Evolutionary conservation across 495 filamentous ascomycete species (phyloP), one percentile per base, ranked within the genome.

Genomic region (Penicillium riverlandense): DNA sequence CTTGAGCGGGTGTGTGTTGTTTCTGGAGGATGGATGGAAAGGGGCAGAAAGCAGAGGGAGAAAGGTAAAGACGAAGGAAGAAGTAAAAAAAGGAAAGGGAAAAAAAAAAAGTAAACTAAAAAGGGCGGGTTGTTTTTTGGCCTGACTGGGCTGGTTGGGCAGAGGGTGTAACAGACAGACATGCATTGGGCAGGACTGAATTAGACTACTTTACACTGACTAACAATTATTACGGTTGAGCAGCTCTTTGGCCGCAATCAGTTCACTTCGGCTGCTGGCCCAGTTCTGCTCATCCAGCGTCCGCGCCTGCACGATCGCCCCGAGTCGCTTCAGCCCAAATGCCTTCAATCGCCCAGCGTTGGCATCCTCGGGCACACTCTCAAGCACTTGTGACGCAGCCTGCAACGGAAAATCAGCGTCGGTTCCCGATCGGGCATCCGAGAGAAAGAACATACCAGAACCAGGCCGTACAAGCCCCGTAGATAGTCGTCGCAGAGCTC

Each of bases 401-500:
- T 59, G 37, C 29, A 32, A 35, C 22, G 4, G 22, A 7, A 9
- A 7, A 31, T 37, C 13, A 48, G 38, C 4, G 4, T 22, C 22
- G 22, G 22, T 4, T 22, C 22, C 22, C 22, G 22, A 22, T 22
- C 22, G 22, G 22, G 22, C 22, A 22, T 22, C 22, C 22, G 22
- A 6, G 22, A 22, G 22, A 15, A 29, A 52, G 8, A 36, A 57
- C 79, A 47, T 63, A 94, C 87, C 62, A 94, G 55, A 57, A 85
- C 86, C 44, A 98, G 70, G 15, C 92, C 92, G 62, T 96, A 97
- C 55, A 86, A 90, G 2, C 91, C 92, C 44, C 92, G 80, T 44
- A 97, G 61, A 62, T 96, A 97, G 58, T 86, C 84, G 44, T 94
- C 85, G 59, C 90, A 96, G 28, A 98, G 77, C 67, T 98, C 92